Conservation (phyloP, 177 flowering plant species). For the Vitis hybrid region DNA sequence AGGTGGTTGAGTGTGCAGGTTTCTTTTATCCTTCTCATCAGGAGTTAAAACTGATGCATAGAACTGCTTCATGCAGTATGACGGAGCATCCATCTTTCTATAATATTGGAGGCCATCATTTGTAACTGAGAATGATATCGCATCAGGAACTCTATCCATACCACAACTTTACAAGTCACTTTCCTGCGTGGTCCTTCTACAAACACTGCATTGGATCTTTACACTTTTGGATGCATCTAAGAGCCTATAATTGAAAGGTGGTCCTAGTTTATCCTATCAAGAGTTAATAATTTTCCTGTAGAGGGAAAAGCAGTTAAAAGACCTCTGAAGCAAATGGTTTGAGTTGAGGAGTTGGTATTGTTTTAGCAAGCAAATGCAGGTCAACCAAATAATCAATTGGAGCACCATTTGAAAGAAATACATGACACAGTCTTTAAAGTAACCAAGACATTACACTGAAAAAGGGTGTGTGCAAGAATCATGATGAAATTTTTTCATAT, state of each 20-base stretch:
- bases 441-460: neutral
- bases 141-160: neutral
- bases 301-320: neutral
- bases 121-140: neutral
- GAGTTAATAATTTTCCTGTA: neutral
- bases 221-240: too few relatives aligned
- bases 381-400: neutral
- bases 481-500: neutral
- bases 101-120: neutral
- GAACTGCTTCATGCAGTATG: neutral
- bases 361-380: neutral
- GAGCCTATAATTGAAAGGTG: too few relatives aligned
- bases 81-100: neutral
- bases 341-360: neutral
- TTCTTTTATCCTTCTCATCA: too few relatives aligned
- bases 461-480: neutral
- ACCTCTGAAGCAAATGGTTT: neutral
- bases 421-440: neutral
- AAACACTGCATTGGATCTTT: too few relatives aligned
- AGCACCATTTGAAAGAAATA: neutral
- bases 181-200: too few relatives aligned
- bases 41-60: neutral
- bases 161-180: neutral
- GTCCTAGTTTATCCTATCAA: neutral
- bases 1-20: too few relatives aligned